Evolutionary conservation across 768 basidiomycete species (phyloP), one percentile per base, ranked within the genome.

Genomic region (Boletus eberwhitei): DNA sequence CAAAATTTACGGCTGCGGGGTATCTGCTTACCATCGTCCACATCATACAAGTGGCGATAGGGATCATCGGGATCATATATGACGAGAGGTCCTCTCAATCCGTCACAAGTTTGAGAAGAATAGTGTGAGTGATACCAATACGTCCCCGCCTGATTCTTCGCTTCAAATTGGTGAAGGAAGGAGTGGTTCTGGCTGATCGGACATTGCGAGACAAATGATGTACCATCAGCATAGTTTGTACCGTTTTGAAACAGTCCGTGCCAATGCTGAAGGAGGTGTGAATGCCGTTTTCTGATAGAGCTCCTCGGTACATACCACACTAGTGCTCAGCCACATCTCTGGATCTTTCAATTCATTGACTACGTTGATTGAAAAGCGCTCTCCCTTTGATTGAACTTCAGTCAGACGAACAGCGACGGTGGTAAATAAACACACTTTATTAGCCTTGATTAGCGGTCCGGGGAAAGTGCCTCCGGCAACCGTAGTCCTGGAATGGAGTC

Each of bases 251-350:
- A 72, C 34, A 83, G 53, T 12, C 82, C 80, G 56, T 83, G 82
- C 81, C 80, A 83, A 59, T 83, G 81, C 82, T 83, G 29, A 19
- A 43, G 49, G 11, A 32, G 7, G 19, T 22, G 29, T 59, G 31
- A 59, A 31, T 14, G 7, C 22, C n/a, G 2, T 6, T 22, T 17
- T 17, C 37, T 13, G 17, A 41, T 26, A 8, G 5, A 34, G 19
- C 5, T 34, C 13, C 7, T 36, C 5, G 16, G 36, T n/a, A 58
- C 65, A 34, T 50, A 67, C 65, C 48, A 85, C 78, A 46, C 76
- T 79, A 5, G 83, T 84, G 12, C 70, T 73, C 50, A 74, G 68
- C 47, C 77, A 63, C 83, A 84, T 83, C 8, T 76, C 70, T 0
- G 64, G 59, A 48, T 83, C 77, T 2, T 65, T 73, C 38, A 83